phyloP scores from a whole-genome alignment of 768 basidiomycete genomes.

The Boletus reticulatus region DNA sequence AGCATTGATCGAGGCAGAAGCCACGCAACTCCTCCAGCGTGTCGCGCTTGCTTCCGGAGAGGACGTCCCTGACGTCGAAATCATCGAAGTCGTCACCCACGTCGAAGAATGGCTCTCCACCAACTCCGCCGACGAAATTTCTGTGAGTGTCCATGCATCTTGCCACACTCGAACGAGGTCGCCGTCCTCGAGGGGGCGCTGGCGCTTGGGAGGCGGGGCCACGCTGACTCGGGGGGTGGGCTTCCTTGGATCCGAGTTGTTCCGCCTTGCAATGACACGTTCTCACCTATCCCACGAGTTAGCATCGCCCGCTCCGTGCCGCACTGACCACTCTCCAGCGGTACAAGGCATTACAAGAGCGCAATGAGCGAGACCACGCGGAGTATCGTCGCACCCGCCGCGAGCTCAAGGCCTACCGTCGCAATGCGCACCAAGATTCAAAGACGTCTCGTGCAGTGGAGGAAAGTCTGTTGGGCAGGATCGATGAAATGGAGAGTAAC shows the following conservation, averaged over 20 bases:
- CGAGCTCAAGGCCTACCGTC: slow-evolving; percentile 29
- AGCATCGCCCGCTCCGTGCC: slow-evolving; percentile 33
- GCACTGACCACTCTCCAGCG: slow-evolving; percentile 36
- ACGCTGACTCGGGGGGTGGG: not conserved
- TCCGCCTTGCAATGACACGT: slow-evolving; percentile 12
- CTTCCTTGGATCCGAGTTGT: slow-evolving; percentile 18
- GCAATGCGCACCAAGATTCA: slow-evolving; percentile 30
- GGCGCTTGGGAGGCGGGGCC: not conserved
- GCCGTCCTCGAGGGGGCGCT: not conserved
- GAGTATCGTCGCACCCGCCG: slow-evolving; percentile 33
- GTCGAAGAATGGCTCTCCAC: slow-evolving; percentile 50
- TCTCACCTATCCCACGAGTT: slow-evolving; percentile 24
- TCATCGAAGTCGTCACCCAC: slow-evolving; percentile 42
- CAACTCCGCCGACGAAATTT: slow-evolving; percentile 40
- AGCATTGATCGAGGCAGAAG: slow-evolving; percentile 42
- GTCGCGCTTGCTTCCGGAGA: slow-evolving; percentile 36
- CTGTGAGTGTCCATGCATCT: slow-evolving; percentile 22
- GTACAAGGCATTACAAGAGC: slow-evolving; percentile 38
- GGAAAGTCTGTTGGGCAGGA: slow-evolving; percentile 32
- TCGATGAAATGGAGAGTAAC: slow-evolving; percentile 31
- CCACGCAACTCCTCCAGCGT: slow-evolving; percentile 35
- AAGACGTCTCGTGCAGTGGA: slow-evolving; percentile 37
- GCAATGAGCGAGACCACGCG: slow-evolving; percentile 29
- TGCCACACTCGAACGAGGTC: not conserved
- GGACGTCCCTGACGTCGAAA: slow-evolving; percentile 30